These are phyloP conservation scores for Sporothrix brasiliensis DNA, from an alignment of 2,329 filamentous ascomycete species.

Conservation along the genomic window DNA sequence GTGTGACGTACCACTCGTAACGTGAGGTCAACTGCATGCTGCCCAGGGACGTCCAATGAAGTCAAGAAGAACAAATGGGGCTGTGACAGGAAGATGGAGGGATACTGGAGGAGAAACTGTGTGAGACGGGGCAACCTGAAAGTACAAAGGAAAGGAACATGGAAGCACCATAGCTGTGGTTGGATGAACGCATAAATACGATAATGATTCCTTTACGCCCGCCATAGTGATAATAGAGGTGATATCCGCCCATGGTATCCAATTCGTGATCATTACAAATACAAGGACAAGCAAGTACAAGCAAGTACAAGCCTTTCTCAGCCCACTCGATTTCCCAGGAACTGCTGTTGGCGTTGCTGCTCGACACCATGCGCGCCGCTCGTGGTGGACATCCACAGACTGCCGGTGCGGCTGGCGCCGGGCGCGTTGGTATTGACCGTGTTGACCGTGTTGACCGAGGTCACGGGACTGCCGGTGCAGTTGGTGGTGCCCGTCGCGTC, in stretches of 20 bases:
- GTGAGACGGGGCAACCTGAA: no score
- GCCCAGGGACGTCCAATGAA: no score
- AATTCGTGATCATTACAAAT: no score
- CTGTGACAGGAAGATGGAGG: not conserved
- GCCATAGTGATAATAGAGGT: no score
- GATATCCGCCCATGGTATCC: no score
- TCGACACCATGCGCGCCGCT: not conserved
- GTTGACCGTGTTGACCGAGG: not conserved
- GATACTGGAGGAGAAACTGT: no score
- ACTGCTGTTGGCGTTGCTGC: not conserved
- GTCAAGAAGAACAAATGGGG: not conserved
- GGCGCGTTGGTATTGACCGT: not conserved
- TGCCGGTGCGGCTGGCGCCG: not conserved
- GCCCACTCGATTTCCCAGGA: not conserved
- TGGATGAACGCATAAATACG: no score
- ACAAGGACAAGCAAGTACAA: no score
- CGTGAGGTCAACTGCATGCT: not conserved
- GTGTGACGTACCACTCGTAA: conserved; percentile 38
- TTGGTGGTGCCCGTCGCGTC: not conserved
- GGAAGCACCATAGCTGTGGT: no score
- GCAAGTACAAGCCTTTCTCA: no score
- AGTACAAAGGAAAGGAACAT: no score
- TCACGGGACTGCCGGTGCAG: not conserved
- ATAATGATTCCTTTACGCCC: no score
- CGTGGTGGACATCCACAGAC: conserved; percentile 6